Base-by-base conservation (phyloP, 1,284 basidiomycete genomes). In the Tausonia pullulans region DNA sequence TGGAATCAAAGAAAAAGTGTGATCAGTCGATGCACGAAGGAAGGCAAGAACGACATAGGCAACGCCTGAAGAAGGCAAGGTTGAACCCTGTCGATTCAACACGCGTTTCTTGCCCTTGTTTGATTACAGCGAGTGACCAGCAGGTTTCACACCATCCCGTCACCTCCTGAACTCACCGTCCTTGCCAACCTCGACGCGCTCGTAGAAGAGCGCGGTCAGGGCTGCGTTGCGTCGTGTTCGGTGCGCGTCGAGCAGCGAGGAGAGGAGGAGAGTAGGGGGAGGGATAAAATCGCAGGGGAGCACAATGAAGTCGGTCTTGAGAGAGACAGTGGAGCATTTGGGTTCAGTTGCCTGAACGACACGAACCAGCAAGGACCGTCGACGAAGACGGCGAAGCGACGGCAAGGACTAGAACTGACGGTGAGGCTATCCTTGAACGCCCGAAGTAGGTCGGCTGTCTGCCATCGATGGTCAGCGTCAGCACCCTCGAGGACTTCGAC, bases 201-300 rank as follows among this genome's bases (percentile, higher is more conserved):
- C 82, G 72, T 87, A 88, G 81, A 91, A 90, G 67, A 88, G 86
- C 1, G 85, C 80, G 0, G 89, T 91, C 0, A 86, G 82, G 58
- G 95, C 83, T 1, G 86, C 74, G 78, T 63, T 84, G 81, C 74
- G 87, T 80, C 49, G 81, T 74, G 74, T 89, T 83, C 93, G 83
- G 75, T 94, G 94, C 71, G 85, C 86, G 76, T 96, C 86, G 48
- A 96, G 78, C 0, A 96, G 76, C 0, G 77, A 79, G 44, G 82
- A 81, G 27, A 97, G 81, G 5, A 87, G 80, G 41, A 95, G 80
- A 0, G 82, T 77, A 0, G 84, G 79, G 0, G 90, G 87, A 9
- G 91, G 85, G 16, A 92, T 81, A 63, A 96, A 87, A 75, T 97
- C 93, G 74, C 91, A 95, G 2, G 93, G 88, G 1, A 95, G 81